Percentiles rank a stretch among this genome's conserved stretches.
Conservation (phyloP, 2,329 filamentous ascomycete genomes). For the Sordariomycetes sp. region DNA sequence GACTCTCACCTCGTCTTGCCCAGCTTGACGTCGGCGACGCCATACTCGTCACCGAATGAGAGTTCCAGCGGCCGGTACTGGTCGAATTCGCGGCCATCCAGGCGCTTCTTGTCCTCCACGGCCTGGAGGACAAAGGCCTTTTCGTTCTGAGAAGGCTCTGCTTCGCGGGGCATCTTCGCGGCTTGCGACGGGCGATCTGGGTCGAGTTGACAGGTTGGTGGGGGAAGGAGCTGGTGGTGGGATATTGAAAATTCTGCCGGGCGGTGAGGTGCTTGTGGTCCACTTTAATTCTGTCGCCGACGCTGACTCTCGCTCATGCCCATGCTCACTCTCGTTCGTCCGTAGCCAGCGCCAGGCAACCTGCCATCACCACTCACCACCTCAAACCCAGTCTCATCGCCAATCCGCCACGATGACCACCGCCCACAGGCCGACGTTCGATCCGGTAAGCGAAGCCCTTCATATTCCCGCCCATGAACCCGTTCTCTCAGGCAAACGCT, state of each 20-base stretch:
- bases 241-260: conserved; percentile 32
- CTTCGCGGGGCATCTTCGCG: conserved; percentile 75
- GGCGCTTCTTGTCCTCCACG: conserved; percentile 65
- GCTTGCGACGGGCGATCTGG: conserved; percentile 7
- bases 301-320: no score
- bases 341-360: not conserved
- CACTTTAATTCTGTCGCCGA: not conserved
- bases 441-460: conserved; percentile 53
- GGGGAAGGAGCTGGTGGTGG: not conserved
- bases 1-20: conserved; percentile 75
- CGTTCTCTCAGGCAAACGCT: conserved; percentile 6
- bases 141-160: conserved; percentile 82
- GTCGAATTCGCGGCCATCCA: conserved; percentile 76
- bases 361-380: not conserved
- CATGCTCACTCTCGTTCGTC: not conserved
- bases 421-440: conserved; percentile 83
- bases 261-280: conserved; percentile 25
- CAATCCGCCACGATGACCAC: conserved; percentile 40
- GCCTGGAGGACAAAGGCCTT: conserved; percentile 77
- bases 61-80: conserved; percentile 69
- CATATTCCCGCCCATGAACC: not conserved
- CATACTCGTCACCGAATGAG: conserved; percentile 82
- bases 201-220: conserved; percentile 9
- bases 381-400: not conserved
- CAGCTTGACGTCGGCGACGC: conserved; percentile 74